Base-by-base conservation (phyloP, 257 asterid genomes). In the Nicotiana otophora region DNA sequence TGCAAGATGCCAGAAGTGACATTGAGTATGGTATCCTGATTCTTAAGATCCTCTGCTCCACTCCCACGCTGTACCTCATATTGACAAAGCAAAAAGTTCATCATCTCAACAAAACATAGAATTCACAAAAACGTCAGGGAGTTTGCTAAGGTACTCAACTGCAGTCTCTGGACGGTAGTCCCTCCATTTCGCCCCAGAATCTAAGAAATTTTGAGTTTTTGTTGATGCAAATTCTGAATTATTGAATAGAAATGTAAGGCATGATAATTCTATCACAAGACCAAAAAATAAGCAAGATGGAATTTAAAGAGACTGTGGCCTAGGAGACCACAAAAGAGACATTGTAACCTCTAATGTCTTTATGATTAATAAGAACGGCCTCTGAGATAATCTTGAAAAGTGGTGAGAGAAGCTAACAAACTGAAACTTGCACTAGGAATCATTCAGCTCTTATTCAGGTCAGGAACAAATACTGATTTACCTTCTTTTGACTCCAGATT, bases 1-100 rank as follows among this genome's bases (percentile, higher is more conserved):
- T 89, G 90, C 90, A 92, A 89, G 84, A 87, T 74, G 68, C 91
- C 92, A 34, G 97, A 95, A 80, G 91, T 86, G 80, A 94, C 86
- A 81, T 94, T 93, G 68, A 96, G 96, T 88, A 96, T 81, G 31
- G 77, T 55, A 81, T 90, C 95, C 85, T 89, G 90, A 84, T 84
- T 78, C 69, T 84, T 87, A 83, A 74, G 51, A 81, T 75, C 51
- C 62, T 10, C 82, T 63, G 86, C 81, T 81, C 79, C 64, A 62
- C 74, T 81, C 81, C 88, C 84, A 51, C 83, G 87, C 98, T 92
- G 90, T 55, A 81, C 61, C 77, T 82, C n/a, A 81, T 51, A 77
- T 83, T 84, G 85, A 77, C 81, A 66, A 64, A 83, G 54, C 67
- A 81, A 79, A 53, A 83, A 68, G 53, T 74, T 30, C 81, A 33